A percentile compares a stretch with the other conserved stretches of the same genome.
Evolutionary conservation across 2,329 filamentous ascomycete genomes (phyloP).

Genomic region (Thielaviopsis populi): DNA sequence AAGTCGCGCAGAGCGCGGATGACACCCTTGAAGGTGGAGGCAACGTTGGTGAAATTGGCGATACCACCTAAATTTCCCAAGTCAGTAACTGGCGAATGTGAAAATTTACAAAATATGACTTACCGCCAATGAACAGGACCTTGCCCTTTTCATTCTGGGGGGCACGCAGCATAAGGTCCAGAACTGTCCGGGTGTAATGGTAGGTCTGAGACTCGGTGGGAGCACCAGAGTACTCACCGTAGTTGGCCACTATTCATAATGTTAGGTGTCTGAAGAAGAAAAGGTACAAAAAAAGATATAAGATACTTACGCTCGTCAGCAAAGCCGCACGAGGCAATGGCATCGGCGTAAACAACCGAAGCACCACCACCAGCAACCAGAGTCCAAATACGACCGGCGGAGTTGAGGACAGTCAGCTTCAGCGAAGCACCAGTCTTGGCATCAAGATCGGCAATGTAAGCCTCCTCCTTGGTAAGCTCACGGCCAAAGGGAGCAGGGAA

Average conservation of each 20-base stretch:
- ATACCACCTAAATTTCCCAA: conserved; percentile 46
- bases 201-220: conserved; percentile 98
- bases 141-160: conserved; percentile 79
- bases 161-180: conserved; percentile 93
- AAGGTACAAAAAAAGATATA: background rate
- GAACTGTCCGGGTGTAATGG: conserved; percentile 94
- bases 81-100: background rate
- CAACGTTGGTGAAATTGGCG: conserved; percentile 99
- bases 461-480: conserved; percentile 97
- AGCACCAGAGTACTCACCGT: conserved; percentile 98
- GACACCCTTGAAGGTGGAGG: conserved; percentile 98
- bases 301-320: conserved; percentile 51
- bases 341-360: conserved; percentile 96
- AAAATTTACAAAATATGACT: background rate
- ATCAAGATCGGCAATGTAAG: conserved; percentile 96
- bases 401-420: conserved; percentile 93
- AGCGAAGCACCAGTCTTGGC: conserved; percentile 98
- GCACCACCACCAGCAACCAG: conserved; percentile 98
- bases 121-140: conserved; percentile 93
- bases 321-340: conserved; percentile 91
- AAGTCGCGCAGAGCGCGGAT: conserved; percentile 91
- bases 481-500: conserved; percentile 98
- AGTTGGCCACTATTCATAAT: conserved; percentile 58
- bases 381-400: conserved; percentile 88
- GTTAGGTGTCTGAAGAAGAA: background rate